Base-by-base conservation (phyloP, 1,284 basidiomycete species). In the Meira nashicola region DNA sequence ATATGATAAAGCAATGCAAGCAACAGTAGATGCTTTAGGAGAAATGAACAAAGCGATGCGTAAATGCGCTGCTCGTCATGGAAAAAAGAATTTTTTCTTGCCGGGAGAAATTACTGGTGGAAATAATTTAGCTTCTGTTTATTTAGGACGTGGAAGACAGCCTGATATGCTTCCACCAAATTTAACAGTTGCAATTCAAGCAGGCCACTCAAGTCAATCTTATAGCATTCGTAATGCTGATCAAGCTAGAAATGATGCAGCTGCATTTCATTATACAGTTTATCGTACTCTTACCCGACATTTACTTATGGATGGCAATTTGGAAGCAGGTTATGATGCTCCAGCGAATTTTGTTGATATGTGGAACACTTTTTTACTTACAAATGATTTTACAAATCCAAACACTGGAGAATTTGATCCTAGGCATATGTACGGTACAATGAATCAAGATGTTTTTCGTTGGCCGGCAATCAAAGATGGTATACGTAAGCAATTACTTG, bases 381-480 rank as follows among this genome's bases (percentile, higher is more conserved):
- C 46, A 48, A 48, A 48, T 25, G 46, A 48, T 17, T 25, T 48
- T n/a, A 48, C 46, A 25, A 48, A 48, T 48, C 17, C 21, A 19
- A 48, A 48, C 46, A 48, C 46, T 6, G 46, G 46, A 19, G 46
- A 48, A 19, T 48, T 48, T 48, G 46, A 48, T 48, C 46, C 46
- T 48, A n/a, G 46, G 17, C 46, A 48, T 12, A 48, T 48, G 46
- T 48, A 17, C 25, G 46, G 46, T 21, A 48, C 46, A 48, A 23
- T 48, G 17, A 48, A 48, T 48, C 46, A n/a, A 25, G 46, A 48
- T 23, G 12, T 48, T n/a, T 48, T 48, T 25, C n/a, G 46, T 21
- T 53, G 50, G 50, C 50, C 50, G 17, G 50, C 50, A 39, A 53
- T 53, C 28, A 39, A 53, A 25, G n/a, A 53, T 53, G 50, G 50